phyloP scores from a whole-genome alignment of 2,329 filamentous ascomycete species.

The Colletotrichum euphorbiae region DNA sequence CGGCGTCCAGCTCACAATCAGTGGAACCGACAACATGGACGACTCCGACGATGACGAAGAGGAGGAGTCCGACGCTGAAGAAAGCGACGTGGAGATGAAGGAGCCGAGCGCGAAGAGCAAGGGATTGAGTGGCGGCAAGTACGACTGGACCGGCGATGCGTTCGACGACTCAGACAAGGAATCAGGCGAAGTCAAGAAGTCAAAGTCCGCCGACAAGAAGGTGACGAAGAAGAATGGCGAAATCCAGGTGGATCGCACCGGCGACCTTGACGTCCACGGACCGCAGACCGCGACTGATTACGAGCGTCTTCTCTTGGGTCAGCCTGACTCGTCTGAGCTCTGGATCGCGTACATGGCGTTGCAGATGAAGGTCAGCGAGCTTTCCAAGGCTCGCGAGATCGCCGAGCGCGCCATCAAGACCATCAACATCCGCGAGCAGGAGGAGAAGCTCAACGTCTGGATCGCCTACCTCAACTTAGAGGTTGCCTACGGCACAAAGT shows the following conservation, averaged over 20 bases:
- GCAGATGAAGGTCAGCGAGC: slow-evolving; percentile 91
- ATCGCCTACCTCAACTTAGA: slow-evolving; percentile 94
- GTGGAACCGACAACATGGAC: slow-evolving; percentile 55
- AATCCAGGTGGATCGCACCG: slow-evolving; percentile 88
- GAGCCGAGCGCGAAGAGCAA: slow-evolving; percentile 44
- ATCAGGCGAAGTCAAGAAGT: slow-evolving; percentile 49
- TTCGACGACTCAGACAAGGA: slow-evolving; percentile 70
- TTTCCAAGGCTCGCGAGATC: slow-evolving; percentile 87
- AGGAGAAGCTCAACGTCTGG: slow-evolving; percentile 96
- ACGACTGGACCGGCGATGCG: slow-evolving; percentile 86
- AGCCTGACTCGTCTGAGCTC: slow-evolving; percentile 91
- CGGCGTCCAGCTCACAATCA: slow-evolving; percentile 56
- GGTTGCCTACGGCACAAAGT: slow-evolving; percentile 87
- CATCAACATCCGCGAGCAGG: slow-evolving; percentile 90
- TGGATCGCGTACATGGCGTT: slow-evolving; percentile 99
- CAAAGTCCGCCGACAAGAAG: slow-evolving; percentile 52
- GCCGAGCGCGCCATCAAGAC: slow-evolving; percentile 91
- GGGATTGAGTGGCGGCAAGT: slow-evolving; percentile 71
- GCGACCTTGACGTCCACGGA: slow-evolving; percentile 88
- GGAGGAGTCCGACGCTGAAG: slow-evolving; percentile 53
- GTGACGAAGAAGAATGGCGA: slow-evolving; percentile 78
- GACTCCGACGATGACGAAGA: slow-evolving; percentile 53
- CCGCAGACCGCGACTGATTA: slow-evolving; percentile 93
- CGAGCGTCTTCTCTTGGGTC: slow-evolving; percentile 89
- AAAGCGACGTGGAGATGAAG: slow-evolving; percentile 58